phyloP scores from a whole-genome alignment of 2,329 filamentous ascomycete species.

The Calonectria montana region DNA sequence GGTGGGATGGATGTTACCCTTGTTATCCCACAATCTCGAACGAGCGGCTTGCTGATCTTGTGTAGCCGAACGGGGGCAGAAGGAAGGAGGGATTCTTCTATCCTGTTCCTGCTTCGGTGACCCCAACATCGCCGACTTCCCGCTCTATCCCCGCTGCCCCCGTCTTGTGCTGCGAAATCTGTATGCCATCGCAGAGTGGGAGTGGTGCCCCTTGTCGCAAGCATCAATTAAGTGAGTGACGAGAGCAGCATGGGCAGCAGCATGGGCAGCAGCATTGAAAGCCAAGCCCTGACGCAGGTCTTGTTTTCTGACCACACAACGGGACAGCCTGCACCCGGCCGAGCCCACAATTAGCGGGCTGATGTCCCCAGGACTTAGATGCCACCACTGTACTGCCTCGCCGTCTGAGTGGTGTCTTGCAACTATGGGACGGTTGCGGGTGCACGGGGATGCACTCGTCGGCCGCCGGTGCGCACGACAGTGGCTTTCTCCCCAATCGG shows the following conservation, averaged over 20 bases:
- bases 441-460: conserved; percentile 7
- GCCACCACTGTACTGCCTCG: background rate
- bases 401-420: background rate
- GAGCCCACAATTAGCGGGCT: conserved; percentile 17
- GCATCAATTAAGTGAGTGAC: background rate
- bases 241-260: background rate
- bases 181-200: conserved; percentile 1
- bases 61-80: conserved; percentile 1
- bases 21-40: conserved; percentile 9
- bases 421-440: conserved; percentile 9
- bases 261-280: background rate
- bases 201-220: conserved; percentile 4
- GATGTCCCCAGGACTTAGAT: conserved; percentile 14
- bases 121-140: background rate
- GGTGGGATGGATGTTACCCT: conserved; percentile 1
- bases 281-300: conserved; percentile 8
- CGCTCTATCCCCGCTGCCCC: background rate
- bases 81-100: conserved; percentile 3
- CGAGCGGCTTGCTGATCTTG: background rate
- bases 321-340: conserved; percentile 18
- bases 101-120: conserved; percentile 5
- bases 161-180: background rate
- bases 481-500: background rate
- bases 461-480: conserved; percentile 1
- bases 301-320: conserved; percentile 9